Base-by-base conservation (phyloP, 2,329 filamentous ascomycete genomes). In the Xylaria sp. region DNA sequence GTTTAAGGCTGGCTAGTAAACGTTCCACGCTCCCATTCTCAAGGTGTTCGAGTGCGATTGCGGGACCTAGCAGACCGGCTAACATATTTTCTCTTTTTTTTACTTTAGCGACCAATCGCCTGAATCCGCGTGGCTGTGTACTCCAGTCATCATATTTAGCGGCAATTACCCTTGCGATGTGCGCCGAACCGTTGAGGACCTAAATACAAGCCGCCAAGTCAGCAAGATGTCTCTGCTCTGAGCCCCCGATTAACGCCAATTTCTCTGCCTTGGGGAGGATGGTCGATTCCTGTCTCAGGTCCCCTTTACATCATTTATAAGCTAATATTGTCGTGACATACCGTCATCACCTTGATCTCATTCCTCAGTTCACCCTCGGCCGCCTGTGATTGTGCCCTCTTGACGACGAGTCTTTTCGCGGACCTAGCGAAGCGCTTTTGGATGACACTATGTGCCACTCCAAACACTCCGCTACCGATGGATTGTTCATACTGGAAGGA, bases 121-220 rank as follows among this genome's bases (percentile, higher is more conserved):
- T 30, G n/a, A 53, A 28, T 12, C 46, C 50, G 8, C 9, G 7
- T 34, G 18, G 34, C 10, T 4, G 15, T 32, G 3, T 9, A 28
- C 23, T 41, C 13, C 7, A 4, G 1, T 0, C 4, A 7, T 61
- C 61, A 13, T 70, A 58, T 2, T 30, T 63, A 8, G 45, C 23
- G 15, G 63, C 65, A 52, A 70, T 41, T 7, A 68, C 43, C 1
- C 46, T 58, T 5, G 63, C 65, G 36, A 72, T 66, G 25, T 68
- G 70, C 10, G 56, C 70, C 6, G 68, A 28, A n/a, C 70, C 70
- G 28, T 61, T 64, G 0, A 72, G 23, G 45, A 7, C 45, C 70
- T 72, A 34, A n/a, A 18, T 34, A 12, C 13, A 34, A 58, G 34
- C 55, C 7, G 6, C 25, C 36, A 12, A 32, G 25, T 58, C n/a